Evolutionary conservation across 1,284 basidiomycete genomes (phyloP), one percentile per base, ranked within the genome.

Genomic region (Cerioporus squamosus): DNA sequence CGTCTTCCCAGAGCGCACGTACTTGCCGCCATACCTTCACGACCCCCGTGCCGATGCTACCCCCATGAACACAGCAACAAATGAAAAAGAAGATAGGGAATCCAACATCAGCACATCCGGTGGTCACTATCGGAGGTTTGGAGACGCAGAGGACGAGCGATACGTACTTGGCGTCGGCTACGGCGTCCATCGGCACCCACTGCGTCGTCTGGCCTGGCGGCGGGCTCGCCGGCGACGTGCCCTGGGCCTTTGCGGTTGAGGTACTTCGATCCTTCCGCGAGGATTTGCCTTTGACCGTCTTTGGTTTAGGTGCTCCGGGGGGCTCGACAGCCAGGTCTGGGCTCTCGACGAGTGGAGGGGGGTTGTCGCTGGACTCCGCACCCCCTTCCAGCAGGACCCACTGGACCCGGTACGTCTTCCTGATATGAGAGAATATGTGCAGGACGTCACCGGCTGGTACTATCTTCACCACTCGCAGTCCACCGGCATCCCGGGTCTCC

Each of bases 361-460:
- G 75, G 12, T 66, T 68, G 18, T 59, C 56, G 9, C 62, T 51
- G 15, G 66, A 66, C 7, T 62, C 51, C 15, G 66, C 66, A 9
- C 78, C 84, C 23, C 88, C 87, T 64, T 82, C 78, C 43, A 91
- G 65, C 26, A 88, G 60, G 42, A 89, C 82, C 87, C 88, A 90
- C 60, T 88, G 83, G 38, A 90, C 82, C 65, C 91, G 86, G 75
- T 97, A 97, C 9, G 91, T 94, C 78, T 97, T 94, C 67, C 82
- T 86, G 70, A 97, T 92, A 72, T 98, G 95, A 2, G 91, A 93
- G 75, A 97, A 98, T 52, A 94, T 79, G 69, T 97, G 95, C 1
- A 87, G 65, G 33, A 97, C 85, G 57, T 89, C 85, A 17, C 88
- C 87, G 20, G 77, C 82, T 17, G 79, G 75, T 55, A 77, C 75